Conservation (phyloP, 2,329 filamentous ascomycete species). For the Sporothrix brunneoviolacea region DNA sequence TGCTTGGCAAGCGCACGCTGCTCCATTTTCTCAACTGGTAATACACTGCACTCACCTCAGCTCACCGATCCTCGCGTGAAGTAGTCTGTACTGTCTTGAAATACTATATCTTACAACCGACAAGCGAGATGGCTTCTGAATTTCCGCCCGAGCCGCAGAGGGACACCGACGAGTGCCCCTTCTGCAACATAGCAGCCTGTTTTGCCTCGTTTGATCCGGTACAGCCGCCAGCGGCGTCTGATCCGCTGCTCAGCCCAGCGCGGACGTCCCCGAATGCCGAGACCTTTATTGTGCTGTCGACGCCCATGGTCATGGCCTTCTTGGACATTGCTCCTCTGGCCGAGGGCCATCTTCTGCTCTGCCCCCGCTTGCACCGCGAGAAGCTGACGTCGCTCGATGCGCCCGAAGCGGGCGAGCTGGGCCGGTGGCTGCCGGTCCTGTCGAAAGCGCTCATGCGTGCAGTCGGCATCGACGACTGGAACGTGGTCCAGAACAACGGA, state of each 20-base stretch:
- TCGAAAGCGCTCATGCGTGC: conserved; percentile 62
- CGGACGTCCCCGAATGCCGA: conserved; percentile 34
- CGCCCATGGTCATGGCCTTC: conserved; percentile 73
- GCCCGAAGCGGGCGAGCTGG: conserved; percentile 59
- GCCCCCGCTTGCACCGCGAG: conserved; percentile 67
- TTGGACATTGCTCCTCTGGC: conserved; percentile 89
- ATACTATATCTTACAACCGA: background rate
- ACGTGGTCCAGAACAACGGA: conserved; percentile 94
- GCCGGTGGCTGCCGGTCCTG: conserved; percentile 62
- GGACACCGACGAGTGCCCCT: conserved; percentile 43
- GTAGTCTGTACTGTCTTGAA: too few relatives aligned
- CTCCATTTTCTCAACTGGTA: too few relatives aligned
- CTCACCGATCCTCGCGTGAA: too few relatives aligned
- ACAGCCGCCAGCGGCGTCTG: conserved; percentile 34
- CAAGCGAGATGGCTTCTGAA: conserved; percentile 1
- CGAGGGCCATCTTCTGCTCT: conserved; percentile 74
- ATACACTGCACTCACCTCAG: too few relatives aligned
- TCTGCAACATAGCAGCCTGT: conserved; percentile 51
- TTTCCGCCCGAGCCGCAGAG: background rate
- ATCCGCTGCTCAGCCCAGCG: conserved; percentile 27
- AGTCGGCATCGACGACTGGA: conserved; percentile 77
- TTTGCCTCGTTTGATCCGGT: conserved; percentile 43
- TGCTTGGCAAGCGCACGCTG: too few relatives aligned
- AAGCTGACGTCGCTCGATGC: conserved; percentile 67
- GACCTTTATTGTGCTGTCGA: conserved; percentile 68